A percentile compares a stretch with the other conserved stretches of the same genome.
phyloP scores from a whole-genome alignment of 257 asterid species.

The Buddleja alternifolia region DNA sequence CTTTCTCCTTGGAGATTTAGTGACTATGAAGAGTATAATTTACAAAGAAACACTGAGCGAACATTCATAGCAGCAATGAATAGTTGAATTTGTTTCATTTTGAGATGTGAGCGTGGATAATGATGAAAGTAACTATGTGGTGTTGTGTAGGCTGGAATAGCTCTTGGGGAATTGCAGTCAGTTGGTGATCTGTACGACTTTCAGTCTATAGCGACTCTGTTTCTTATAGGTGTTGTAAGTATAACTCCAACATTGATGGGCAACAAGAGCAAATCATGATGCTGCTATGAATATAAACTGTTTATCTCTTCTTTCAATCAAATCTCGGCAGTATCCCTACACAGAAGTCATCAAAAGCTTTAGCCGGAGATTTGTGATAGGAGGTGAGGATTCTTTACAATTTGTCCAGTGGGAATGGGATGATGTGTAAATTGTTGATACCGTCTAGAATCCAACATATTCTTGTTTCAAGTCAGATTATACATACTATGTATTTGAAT shows the following conservation, averaged over 20 bases:
- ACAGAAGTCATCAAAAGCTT: neutral
- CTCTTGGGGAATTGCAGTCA: slow-evolving; percentile 88
- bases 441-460: slow-evolving; percentile 15
- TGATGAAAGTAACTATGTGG: neutral
- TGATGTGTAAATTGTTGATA: slow-evolving; percentile 26
- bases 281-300: too few relatives aligned
- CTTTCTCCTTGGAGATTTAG: slow-evolving; percentile 10
- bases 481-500: slow-evolving; percentile 1
- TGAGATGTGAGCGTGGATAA: neutral
- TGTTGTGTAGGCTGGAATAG: slow-evolving; percentile 79
- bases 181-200: slow-evolving; percentile 90
- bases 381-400: neutral
- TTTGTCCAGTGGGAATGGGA: slow-evolving; percentile 13
- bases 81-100: neutral
- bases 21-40: too few relatives aligned
- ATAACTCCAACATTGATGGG: slow-evolving; percentile 77
- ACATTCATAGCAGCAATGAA: neutral
- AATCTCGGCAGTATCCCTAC: slow-evolving; percentile 19
- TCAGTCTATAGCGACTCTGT: slow-evolving; percentile 78
- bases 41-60: neutral
- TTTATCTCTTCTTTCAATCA: slow-evolving; percentile 20
- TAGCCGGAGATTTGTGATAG: slow-evolving; percentile 23
- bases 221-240: slow-evolving; percentile 77
- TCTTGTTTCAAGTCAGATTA: slow-evolving; percentile 14
- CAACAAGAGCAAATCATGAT: slow-evolving; percentile 47